Conservation (phyloP, 345 rosid genomes). For the Eucalyptus guilfoylei region DNA sequence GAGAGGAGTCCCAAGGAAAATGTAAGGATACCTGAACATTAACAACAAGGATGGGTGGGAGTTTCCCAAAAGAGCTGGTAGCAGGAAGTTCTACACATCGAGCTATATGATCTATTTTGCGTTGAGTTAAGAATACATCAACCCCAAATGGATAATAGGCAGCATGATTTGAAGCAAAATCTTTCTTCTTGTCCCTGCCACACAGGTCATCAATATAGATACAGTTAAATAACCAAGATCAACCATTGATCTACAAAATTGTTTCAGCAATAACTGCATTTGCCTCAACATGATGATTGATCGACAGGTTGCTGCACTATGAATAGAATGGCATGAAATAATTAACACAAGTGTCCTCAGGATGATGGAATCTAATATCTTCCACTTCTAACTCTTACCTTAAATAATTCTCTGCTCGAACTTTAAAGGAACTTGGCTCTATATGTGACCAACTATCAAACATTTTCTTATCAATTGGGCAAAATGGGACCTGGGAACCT, state of each 20-base stretch:
- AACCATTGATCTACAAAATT: neutral
- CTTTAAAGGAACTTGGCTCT: conserved; percentile 39
- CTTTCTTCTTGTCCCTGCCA: conserved; percentile 91
- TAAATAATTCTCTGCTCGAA: conserved; percentile 36
- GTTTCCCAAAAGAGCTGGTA: conserved; percentile 33
- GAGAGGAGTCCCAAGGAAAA: neutral
- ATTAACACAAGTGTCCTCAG: neutral
- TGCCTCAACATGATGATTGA: neutral
- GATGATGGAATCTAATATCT: neutral
- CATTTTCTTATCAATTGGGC: conserved; percentile 38
- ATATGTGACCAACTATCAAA: conserved; percentile 40
- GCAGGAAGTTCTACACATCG: conserved; percentile 71
- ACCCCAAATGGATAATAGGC: conserved; percentile 92
- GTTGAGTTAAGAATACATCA: conserved; percentile 63
- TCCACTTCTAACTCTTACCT: conserved; percentile 15
- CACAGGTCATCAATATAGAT: neutral
- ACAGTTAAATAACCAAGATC: neutral
- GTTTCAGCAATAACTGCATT: neutral
- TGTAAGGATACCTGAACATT: conserved; percentile 65
- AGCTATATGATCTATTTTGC: conserved; percentile 73
- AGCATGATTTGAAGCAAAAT: conserved; percentile 58
- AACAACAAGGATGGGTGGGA: conserved; percentile 72
- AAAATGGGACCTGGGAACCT: conserved; percentile 39
- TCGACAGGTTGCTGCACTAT: neutral
- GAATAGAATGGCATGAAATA: neutral